Conservation (phyloP, 805 yeast species). For the Candida hispaniensis region DNA sequence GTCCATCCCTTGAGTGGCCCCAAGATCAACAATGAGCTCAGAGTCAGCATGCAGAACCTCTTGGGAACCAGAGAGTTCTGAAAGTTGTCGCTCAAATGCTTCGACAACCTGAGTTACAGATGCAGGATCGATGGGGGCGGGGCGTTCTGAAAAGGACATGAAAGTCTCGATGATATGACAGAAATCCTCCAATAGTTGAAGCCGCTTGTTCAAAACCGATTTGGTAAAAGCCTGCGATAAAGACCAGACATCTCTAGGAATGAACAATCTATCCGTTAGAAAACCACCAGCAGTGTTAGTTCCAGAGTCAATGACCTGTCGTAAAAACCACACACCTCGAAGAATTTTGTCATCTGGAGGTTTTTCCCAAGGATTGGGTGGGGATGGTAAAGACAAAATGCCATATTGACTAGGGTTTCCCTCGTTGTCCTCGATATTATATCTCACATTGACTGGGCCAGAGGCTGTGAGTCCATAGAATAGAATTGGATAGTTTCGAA, state of each 20-base stretch:
- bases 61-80: conserved; percentile 7
- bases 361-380: conserved; percentile 14
- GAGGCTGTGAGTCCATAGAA: conserved; percentile 9
- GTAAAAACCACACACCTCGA: conserved; percentile 11
- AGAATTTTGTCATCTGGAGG: conserved; percentile 13
- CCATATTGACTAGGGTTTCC: conserved; percentile 6
- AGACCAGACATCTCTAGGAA: conserved; percentile 12
- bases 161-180: conserved; percentile 10
- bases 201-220: conserved; percentile 6
- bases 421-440: conserved; percentile 8
- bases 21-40: conserved; percentile 7
- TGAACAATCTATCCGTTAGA: conserved; percentile 14
- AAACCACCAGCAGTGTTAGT: conserved; percentile 14
- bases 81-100: conserved; percentile 8
- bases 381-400: conserved; percentile 8
- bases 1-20: conserved; percentile 6
- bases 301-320: conserved; percentile 10
- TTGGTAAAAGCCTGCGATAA: conserved; percentile 1
- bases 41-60: conserved; percentile 4
- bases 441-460: conserved; percentile 14
- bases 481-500: conserved; percentile 9
- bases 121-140: not conserved
- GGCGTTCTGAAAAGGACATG: conserved; percentile 9
- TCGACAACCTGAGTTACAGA: conserved; percentile 4
- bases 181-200: conserved; percentile 11